Conservation (phyloP, 768 basidiomycete genomes). For the Leccinum uliginosum region DNA sequence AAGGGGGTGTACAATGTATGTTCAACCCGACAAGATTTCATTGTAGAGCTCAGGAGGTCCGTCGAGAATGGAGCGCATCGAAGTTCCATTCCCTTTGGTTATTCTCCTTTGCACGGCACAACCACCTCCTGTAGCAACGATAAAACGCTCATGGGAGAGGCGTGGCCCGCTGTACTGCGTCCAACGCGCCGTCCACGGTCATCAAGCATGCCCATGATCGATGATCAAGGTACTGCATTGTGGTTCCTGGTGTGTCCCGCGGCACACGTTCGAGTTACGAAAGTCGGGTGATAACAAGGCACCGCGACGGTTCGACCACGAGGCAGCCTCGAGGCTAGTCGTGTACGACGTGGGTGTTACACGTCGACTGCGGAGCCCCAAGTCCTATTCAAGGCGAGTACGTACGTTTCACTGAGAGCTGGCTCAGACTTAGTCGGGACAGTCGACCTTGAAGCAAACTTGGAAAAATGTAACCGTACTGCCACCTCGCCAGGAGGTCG, state of each 20-base stretch:
- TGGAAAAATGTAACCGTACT: neutral
- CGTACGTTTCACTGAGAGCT: neutral
- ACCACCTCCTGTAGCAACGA: neutral
- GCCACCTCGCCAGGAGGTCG: neutral
- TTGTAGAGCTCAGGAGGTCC: neutral
- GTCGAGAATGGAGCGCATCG: neutral
- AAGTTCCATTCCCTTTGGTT: neutral
- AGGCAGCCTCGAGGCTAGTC: conserved; percentile 18
- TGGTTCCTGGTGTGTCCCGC: neutral
- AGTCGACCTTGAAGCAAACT: too few relatives aligned
- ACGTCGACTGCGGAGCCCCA: neutral
- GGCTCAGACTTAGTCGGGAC: neutral
- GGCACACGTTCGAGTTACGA: neutral
- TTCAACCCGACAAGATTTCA: neutral
- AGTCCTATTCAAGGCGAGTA: neutral
- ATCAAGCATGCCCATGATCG: neutral
- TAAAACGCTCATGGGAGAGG: neutral
- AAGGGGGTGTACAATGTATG: neutral
- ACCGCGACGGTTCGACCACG: neutral
- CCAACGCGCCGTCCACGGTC: neutral
- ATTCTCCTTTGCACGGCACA: neutral
- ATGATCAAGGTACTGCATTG: neutral
- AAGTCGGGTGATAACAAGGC: neutral
- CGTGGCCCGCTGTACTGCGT: too few relatives aligned
- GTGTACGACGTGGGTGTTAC: neutral